Base-by-base conservation (phyloP, 2,329 filamentous ascomycete species). In the Camptophora hylomeconis region DNA sequence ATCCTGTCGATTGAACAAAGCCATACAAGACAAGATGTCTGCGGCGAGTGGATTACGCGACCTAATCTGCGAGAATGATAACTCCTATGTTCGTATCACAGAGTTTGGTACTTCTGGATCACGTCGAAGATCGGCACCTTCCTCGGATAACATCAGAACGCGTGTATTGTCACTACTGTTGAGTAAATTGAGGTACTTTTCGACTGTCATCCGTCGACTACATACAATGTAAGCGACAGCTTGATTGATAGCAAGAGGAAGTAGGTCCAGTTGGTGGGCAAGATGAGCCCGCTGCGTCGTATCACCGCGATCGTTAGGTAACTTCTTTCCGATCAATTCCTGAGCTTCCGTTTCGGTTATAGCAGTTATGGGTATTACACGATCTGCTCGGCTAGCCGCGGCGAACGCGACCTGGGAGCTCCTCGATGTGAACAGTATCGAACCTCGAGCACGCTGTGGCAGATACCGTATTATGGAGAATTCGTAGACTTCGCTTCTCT, bases 21-120 rank as follows among this genome's bases (percentile, higher is more conserved):
- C 38, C 37, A 56, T 52, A 2, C 49, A 39, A 0, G 39, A 41
- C 2, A 56, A 36, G 23, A 46, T 41, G 1, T 45, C 29, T 1
- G 37, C 26, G 0, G 52, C 51, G 0, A 44, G 23, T 2, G 11
- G 21, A 11, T 35, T 29, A 4, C 30, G 21, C 2, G 32, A n/a
- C 8, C 17, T 35, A 4, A 56, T 47, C 30, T 52, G 42, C 0
- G 37, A 24, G 19, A 55, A 54, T 1, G 51, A 54, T 2, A 51
- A 45, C 5, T 52, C 35, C 51, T 49, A 56, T 0, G 51, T 55
- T 1, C 32, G 42, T 1, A 49, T 45, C 2, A 57, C 42, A 2
- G 53, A 49, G 17, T 54, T 56, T 3, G 29, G 28, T 2, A 37
- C 33, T n/a, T 33, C n/a, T 9, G 14, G 18, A 22, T 48, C 46